Percentiles rank a stretch among this genome's conserved stretches.
Conservation (phyloP, 2,329 filamentous ascomycete genomes). For the Colletotrichum acutatum region DNA sequence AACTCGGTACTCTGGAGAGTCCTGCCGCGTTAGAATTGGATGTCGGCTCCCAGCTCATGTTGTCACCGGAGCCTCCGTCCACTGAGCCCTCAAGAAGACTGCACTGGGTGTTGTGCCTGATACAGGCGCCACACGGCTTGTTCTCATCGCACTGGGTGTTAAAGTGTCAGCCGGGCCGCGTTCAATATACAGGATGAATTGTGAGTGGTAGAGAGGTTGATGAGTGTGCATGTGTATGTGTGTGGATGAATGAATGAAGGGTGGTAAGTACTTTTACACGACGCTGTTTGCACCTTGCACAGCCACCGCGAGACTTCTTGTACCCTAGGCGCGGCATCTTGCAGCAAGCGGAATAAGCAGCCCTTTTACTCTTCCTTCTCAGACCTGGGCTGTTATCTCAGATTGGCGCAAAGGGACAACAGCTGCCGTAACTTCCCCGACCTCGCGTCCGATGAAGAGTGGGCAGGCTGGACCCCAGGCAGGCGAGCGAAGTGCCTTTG, state of each 20-base stretch:
- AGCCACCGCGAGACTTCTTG: conserved; percentile 49
- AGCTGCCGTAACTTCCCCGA: neutral
- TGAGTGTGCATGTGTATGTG: neutral
- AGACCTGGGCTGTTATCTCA: neutral
- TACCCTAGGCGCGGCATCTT: conserved; percentile 46
- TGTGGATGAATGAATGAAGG: neutral
- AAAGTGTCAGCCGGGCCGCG: conserved; percentile 14
- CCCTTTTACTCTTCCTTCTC: neutral
- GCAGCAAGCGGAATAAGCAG: neutral
- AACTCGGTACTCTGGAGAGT: neutral
- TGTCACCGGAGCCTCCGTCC: conserved; percentile 15
- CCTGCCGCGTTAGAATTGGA: neutral
- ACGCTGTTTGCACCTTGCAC: conserved; percentile 48
- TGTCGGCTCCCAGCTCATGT: conserved; percentile 9
- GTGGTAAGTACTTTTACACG: conserved; percentile 46
- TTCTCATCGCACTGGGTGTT: conserved; percentile 49
- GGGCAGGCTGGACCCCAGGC: neutral
- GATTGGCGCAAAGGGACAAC: neutral
- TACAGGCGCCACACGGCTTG: conserved; percentile 49
- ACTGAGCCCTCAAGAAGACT: conserved; percentile 39
- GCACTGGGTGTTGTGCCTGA: conserved; percentile 48
- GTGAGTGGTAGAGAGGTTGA: neutral
- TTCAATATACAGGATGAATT: neutral
- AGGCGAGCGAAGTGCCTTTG: neutral
- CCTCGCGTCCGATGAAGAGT: neutral